phyloP scores from a whole-genome alignment of 306 rosid genomes.

The Boehmeria nivea region DNA sequence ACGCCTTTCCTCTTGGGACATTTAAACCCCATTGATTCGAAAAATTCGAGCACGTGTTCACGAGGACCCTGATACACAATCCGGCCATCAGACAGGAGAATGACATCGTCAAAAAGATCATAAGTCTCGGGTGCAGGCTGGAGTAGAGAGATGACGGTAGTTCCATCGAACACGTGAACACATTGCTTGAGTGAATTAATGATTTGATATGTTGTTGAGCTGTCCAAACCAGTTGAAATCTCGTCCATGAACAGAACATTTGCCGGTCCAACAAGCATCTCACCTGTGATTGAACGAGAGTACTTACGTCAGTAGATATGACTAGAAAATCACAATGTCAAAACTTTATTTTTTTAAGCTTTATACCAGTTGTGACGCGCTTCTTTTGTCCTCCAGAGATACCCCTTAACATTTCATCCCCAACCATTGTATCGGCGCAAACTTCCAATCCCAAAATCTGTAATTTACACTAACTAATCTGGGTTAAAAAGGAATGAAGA shows the following conservation, averaged over 20 bases:
- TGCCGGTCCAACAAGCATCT: slow-evolving; percentile 46
- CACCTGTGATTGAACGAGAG: slow-evolving; percentile 23
- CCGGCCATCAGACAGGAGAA: slow-evolving; percentile 40
- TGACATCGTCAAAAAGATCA: slow-evolving; percentile 39
- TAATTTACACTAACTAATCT: background rate
- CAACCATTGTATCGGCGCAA: slow-evolving; percentile 42
- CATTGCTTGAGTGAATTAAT: slow-evolving; percentile 39
- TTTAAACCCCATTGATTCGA: slow-evolving; percentile 36
- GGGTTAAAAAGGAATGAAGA: background rate
- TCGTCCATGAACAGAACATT: slow-evolving; percentile 47
- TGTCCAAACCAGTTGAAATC: slow-evolving; percentile 51
- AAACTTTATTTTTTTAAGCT: background rate
- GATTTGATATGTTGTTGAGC: slow-evolving; percentile 46
- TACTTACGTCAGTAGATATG: too few relatives aligned
- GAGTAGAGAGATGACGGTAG: slow-evolving; percentile 41
- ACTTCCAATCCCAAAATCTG: slow-evolving; percentile 42
- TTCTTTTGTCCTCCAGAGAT: slow-evolving; percentile 51
- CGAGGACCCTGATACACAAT: slow-evolving; percentile 47
- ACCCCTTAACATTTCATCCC: slow-evolving; percentile 37
- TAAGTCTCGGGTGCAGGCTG: slow-evolving; percentile 53
- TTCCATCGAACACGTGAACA: slow-evolving; percentile 30
- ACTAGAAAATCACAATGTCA: background rate
- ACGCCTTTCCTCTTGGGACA: slow-evolving; percentile 42
- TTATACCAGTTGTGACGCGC: slow-evolving; percentile 46
- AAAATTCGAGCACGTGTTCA: slow-evolving; percentile 32